Evolutionary conservation across 2,329 filamentous ascomycete species (phyloP), one percentile per base, ranked within the genome.

Genomic region (Aspergillus bombycis): DNA sequence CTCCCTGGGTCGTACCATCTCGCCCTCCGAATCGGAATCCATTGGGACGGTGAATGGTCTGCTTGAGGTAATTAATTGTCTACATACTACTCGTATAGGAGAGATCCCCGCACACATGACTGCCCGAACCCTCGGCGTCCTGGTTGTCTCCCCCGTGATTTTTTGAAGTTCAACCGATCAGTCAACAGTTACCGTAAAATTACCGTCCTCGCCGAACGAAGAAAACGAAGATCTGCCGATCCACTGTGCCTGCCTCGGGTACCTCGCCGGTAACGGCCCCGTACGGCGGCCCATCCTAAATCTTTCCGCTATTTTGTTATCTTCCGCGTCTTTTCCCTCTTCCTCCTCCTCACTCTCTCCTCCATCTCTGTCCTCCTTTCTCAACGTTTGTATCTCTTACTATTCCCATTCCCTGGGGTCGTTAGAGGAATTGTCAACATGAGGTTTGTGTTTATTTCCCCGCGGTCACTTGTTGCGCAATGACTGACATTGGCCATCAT

Each of bases 371-470:
- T n/a, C 56, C 28, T 57, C 53, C 21, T 52, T 46, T 46, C 12
- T 62, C 52, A 28, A 56, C 56, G 30, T 53, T 32, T 62, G 36
- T 56, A n/a, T 45, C 56, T 30, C 26, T 34, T 54, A 38, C 34
- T 58, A 19, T 59, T 50, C 30, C 21, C 34, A 55, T 12, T n/a
- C 11, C 21, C 34, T 57, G 62, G 48, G 48, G 53, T 46, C n/a
- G 32, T 28, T 23, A 60, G 66, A 65, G 65, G 53, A 64, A 56
- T 63, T 30, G 38, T 63, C 65, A 72, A 63, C 10, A 75, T 76
- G 74, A 75, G 75, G 74, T 76, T 65, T 58, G 68, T 65, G 9
- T n/a, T 12, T 3, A 32, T 19, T 48, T 26, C 12, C 34, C n/a
- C 14, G 45, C 26, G 19, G 21, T 52, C 8, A 9, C 12, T 3